Conservation (phyloP, 768 basidiomycete genomes). For the Xanthoconium purpureum region DNA sequence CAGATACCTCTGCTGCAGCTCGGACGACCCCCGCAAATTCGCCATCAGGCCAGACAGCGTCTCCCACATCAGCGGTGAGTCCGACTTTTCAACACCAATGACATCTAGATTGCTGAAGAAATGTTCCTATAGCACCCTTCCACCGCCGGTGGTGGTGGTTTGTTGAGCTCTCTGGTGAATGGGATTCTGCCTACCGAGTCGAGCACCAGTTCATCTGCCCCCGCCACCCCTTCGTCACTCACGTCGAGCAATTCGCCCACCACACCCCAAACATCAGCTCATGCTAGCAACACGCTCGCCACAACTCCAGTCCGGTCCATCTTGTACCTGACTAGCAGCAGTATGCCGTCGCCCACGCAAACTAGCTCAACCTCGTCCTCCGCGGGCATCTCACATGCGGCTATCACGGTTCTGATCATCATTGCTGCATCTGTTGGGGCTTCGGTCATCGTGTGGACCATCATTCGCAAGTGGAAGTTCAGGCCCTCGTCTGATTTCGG, state of each 20-base stretch:
- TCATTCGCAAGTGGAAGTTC: conserved; percentile 92
- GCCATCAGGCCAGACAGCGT: conserved; percentile 10
- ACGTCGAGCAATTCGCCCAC: conserved; percentile 14
- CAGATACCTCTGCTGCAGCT: conserved; percentile 6
- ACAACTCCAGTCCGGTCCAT: conserved; percentile 47
- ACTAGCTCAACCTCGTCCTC: conserved; percentile 16
- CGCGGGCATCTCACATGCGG: conserved; percentile 42
- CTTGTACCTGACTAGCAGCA: conserved; percentile 34
- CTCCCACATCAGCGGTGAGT: conserved; percentile 24
- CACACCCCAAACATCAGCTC: conserved; percentile 9
- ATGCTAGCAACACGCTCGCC: conserved; percentile 33
- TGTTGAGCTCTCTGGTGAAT: conserved; percentile 9
- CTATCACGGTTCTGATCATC: conserved; percentile 62
- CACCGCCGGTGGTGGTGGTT: conserved; percentile 4
- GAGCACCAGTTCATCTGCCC: conserved; percentile 18
- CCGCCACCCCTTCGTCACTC: conserved; percentile 17
- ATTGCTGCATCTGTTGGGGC: conserved; percentile 68
- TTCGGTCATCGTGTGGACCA: conserved; percentile 75
- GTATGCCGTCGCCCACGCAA: conserved; percentile 21
- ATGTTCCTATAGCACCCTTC: conserved; percentile 12
- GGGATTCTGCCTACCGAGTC: conserved; percentile 15
- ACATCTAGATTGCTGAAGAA: conserved; percentile 1
- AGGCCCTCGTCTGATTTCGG: conserved; percentile 77
- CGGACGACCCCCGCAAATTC: conserved; percentile 16
- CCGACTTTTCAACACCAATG: not conserved